phyloP scores from a whole-genome alignment of 2,329 filamentous ascomycete genomes.

The Nemania sp. region DNA sequence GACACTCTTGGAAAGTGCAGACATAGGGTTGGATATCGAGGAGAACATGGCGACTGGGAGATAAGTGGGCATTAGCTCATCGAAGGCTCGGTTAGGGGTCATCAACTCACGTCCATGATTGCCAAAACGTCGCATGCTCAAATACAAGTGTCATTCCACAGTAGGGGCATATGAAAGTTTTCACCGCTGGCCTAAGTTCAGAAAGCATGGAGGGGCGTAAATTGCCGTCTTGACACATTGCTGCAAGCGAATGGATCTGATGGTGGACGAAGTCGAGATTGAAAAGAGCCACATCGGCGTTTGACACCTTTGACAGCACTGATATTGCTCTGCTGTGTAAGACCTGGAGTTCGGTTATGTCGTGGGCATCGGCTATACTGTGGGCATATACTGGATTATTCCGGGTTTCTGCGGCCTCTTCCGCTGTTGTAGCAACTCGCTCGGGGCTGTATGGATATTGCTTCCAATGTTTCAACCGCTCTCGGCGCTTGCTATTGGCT shows the following conservation, averaged over 20 bases:
- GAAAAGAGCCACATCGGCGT: background rate
- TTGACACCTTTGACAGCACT: background rate
- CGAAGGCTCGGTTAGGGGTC: background rate
- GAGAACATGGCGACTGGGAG: slow-evolving; percentile 8
- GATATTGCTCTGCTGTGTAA: background rate
- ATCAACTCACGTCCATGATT: slow-evolving; percentile 10
- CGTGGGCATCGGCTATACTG: background rate
- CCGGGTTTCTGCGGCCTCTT: background rate
- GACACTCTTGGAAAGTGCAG: slow-evolving; percentile 8
- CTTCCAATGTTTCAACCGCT: slow-evolving; percentile 3
- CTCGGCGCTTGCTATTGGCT: slow-evolving; percentile 7
- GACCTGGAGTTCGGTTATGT: too few relatives aligned
- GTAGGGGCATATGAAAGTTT: slow-evolving; percentile 1
- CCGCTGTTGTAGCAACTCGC: background rate
- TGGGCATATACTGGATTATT: background rate
- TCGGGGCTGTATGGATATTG: background rate
- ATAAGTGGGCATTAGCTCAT: background rate
- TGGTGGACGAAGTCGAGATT: too few relatives aligned
- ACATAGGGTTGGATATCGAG: slow-evolving; percentile 9
- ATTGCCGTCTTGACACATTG: slow-evolving; percentile 1
- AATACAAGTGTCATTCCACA: slow-evolving; percentile 2
- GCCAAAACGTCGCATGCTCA: too few relatives aligned
- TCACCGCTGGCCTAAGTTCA: background rate
- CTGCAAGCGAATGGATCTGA: too few relatives aligned
- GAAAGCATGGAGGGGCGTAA: background rate